Conservation (phyloP, 1,284 basidiomycete species). For the Butyriboletus appendiculatus region DNA sequence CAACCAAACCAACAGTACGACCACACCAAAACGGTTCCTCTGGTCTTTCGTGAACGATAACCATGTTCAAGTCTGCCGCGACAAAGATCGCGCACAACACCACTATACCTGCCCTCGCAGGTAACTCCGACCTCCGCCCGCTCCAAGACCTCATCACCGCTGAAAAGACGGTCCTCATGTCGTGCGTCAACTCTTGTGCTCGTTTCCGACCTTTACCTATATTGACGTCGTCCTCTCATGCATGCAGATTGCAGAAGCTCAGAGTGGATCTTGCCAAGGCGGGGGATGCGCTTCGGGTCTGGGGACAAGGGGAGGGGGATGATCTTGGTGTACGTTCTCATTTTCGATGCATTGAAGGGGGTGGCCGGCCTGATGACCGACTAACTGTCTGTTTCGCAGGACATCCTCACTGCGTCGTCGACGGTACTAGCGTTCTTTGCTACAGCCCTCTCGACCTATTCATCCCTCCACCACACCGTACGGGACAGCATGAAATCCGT, state of each 20-base stretch:
- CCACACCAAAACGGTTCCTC: neutral
- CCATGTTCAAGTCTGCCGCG: conserved; percentile 74
- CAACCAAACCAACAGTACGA: conserved; percentile 2
- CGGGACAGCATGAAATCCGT: conserved; percentile 79
- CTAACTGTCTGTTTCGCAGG: conserved; percentile 45
- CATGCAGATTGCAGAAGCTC: conserved; percentile 60
- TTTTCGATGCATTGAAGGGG: neutral
- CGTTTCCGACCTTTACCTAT: neutral
- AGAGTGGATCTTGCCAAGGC: conserved; percentile 70
- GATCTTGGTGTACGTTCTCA: conserved; percentile 69
- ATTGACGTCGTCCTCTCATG: neutral
- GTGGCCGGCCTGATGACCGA: neutral
- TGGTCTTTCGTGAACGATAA: conserved; percentile 9
- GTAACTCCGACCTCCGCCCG: conserved; percentile 80
- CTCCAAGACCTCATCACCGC: conserved; percentile 89
- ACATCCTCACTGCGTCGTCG: conserved; percentile 74
- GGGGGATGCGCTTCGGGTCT: conserved; percentile 72
- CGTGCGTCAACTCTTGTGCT: conserved; percentile 46
- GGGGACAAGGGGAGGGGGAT: conserved; percentile 87
- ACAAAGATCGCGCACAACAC: conserved; percentile 85
- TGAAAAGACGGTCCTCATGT: conserved; percentile 81
- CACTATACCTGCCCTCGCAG: conserved; percentile 72
- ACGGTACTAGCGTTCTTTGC: conserved; percentile 73
- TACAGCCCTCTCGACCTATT: conserved; percentile 70
- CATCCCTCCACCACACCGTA: conserved; percentile 72